Base-by-base conservation (phyloP, 2,329 filamentous ascomycete genomes). In the Pseudonectria buxi region DNA sequence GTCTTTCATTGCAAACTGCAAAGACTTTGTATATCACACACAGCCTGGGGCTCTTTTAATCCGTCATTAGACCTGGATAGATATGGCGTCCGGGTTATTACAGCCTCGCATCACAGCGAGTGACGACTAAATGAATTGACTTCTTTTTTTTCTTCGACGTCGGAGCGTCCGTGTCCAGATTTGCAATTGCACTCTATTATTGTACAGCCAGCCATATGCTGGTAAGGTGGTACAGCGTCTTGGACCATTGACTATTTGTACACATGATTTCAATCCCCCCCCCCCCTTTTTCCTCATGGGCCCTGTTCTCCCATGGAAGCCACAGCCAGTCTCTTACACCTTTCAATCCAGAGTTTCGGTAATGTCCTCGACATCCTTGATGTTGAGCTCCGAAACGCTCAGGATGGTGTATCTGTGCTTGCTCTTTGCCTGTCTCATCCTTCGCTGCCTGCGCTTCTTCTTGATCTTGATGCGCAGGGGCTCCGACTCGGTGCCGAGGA, bases 351-450 rank as follows among this genome's bases (percentile, higher is more conserved):
- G 39, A 38, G 32, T 32, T 36, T 37, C 54, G 27, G 63, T 61
- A 33, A 68, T 53, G 33, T 69, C 63, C 32, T 64, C 65, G 32
- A 59, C 43, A 14, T 50, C 55, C 46, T 70, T 69, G 39, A 94
- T 71, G 56, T 75, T 81, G 44, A 96, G 57, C 63, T 96, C 86
- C 56, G 83, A 83, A 45, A 98, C 83, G 55, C 81, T 74, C 62
- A 98, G 57, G 14, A 95, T 76, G 3, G 92, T 98, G 62, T 84
- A 95, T 54, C 77, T 74, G 58, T 94, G 86, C 74, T 98, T 95
- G 70, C 87, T 95, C 67, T 74, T 82, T 9, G 92, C 83, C 40
- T 74, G 78, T 69, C 80, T 86, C 32, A 76, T 73, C 56, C 83
- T 73, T 55, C 86, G 69, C 61, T 83, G 83, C 54, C 78, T 84